Evolutionary conservation across 768 basidiomycete genomes (phyloP).

Genomic region (Auriculariales sp.): DNA sequence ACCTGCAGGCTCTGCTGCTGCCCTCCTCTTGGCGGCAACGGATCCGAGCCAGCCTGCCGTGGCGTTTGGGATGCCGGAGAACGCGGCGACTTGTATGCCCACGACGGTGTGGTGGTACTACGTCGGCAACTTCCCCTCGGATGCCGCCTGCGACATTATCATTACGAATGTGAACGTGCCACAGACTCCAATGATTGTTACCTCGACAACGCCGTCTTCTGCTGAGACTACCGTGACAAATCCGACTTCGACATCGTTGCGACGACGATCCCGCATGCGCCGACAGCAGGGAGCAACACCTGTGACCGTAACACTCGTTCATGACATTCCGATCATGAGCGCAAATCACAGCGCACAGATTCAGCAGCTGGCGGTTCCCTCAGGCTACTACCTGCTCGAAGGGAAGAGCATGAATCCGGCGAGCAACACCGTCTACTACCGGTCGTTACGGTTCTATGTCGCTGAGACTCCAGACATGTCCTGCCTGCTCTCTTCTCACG

Average conservation of each 20-base stretch:
- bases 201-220: background rate
- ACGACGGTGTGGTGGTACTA: background rate
- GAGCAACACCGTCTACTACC: background rate
- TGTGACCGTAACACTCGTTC: background rate
- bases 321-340: background rate
- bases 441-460: background rate
- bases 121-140: background rate
- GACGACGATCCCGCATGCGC: background rate
- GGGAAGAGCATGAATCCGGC: background rate
- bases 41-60: background rate
- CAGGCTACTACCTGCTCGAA: background rate
- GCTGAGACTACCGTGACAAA: background rate
- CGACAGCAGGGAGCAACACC: background rate
- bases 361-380: background rate
- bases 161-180: background rate
- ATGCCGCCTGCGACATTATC: background rate
- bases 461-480: background rate
- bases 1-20: too few species aligned
- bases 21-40: too few species aligned
- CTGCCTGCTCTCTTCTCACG: background rate
- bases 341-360: background rate
- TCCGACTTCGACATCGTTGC: background rate
- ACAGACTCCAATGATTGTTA: background rate
- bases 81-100: background rate
- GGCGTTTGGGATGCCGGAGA: background rate